A percentile compares a stretch with the other conserved stretches of the same genome.
These are phyloP conservation scores for Sordaria brevicollis DNA, from an alignment of 495 filamentous ascomycete species.

Conservation along the genomic window DNA sequence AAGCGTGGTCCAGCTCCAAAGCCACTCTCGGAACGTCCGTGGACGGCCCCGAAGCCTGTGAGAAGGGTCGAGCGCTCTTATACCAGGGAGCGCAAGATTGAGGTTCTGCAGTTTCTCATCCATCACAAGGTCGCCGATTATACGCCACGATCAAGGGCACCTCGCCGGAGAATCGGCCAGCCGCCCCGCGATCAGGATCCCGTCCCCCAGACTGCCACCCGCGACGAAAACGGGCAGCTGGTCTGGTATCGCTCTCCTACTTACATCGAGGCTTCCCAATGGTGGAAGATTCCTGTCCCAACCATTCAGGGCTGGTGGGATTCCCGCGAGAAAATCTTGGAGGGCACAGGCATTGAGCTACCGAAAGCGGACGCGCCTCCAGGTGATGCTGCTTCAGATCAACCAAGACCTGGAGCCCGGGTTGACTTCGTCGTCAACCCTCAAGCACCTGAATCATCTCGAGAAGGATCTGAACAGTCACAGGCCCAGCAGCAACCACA, in stretches of 20 bases:
- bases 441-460: not conserved
- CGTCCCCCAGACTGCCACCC: not conserved
- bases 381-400: not conserved
- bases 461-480: not conserved
- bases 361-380: not conserved
- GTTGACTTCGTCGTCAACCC: not conserved
- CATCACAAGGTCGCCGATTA: slow-evolving; percentile 15
- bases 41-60: slow-evolving; percentile 10
- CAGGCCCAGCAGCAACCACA: not conserved
- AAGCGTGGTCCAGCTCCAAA: slow-evolving; percentile 12
- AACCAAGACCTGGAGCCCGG: not conserved
- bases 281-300: slow-evolving; percentile 15
- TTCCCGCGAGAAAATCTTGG: slow-evolving; percentile 15
- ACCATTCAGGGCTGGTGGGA: slow-evolving; percentile 23
- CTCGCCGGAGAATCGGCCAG: slow-evolving; percentile 16
- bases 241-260: slow-evolving; percentile 17
- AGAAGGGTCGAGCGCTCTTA: slow-evolving; percentile 15
- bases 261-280: slow-evolving; percentile 15
- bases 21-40: slow-evolving; percentile 8
- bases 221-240: slow-evolving; percentile 4
- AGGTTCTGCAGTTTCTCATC: slow-evolving; percentile 17
- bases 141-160: not conserved
- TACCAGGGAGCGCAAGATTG: slow-evolving; percentile 17
- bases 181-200: slow-evolving; percentile 4
- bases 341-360: slow-evolving; percentile 15